Evolutionary conservation across 2,329 filamentous ascomycete genomes (phyloP).

Genomic region (Cercospora sp.): DNA sequence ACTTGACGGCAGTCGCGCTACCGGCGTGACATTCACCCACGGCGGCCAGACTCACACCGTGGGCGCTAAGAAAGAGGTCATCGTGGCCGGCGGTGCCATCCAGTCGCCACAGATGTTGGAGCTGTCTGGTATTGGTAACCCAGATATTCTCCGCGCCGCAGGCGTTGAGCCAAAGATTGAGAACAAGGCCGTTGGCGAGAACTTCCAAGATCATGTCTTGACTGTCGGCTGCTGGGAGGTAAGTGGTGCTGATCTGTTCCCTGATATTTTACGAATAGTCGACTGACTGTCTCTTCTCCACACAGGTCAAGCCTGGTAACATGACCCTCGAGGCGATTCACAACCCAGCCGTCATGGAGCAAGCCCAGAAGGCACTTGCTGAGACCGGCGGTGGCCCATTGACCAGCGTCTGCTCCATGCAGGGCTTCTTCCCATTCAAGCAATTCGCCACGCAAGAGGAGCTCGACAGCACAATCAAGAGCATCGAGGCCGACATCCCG

Average conservation of each 20-base stretch:
- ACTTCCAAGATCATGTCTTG: conserved; percentile 51
- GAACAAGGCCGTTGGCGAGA: conserved; percentile 50
- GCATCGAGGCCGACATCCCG: conserved; percentile 34
- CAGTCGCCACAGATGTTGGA: conserved; percentile 62
- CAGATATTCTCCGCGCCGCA: conserved; percentile 41
- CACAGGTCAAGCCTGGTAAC: conserved; percentile 30
- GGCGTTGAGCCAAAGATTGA: conserved; percentile 47
- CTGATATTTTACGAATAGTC: not conserved
- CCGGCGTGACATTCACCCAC: conserved; percentile 47
- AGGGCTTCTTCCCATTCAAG: conserved; percentile 43
- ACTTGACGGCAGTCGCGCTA: conserved; percentile 43
- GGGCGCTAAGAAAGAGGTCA: conserved; percentile 51
- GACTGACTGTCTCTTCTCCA: not conserved
- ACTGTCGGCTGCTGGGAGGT: conserved; percentile 29
- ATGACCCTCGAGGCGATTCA: conserved; percentile 36
- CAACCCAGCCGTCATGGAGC: conserved; percentile 38
- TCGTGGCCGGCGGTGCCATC: conserved; percentile 60
- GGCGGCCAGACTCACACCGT: conserved; percentile 41
- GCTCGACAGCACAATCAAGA: conserved; percentile 36
- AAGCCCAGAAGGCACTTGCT: conserved; percentile 36
- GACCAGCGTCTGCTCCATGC: conserved; percentile 37
- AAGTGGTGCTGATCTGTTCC: not conserved
- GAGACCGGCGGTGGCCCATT: conserved; percentile 39
- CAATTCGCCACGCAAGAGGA: conserved; percentile 39
- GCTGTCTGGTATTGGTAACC: conserved; percentile 60